Conservation (phyloP, 257 asterid genomes). For the Solanum tarapatanum region DNA sequence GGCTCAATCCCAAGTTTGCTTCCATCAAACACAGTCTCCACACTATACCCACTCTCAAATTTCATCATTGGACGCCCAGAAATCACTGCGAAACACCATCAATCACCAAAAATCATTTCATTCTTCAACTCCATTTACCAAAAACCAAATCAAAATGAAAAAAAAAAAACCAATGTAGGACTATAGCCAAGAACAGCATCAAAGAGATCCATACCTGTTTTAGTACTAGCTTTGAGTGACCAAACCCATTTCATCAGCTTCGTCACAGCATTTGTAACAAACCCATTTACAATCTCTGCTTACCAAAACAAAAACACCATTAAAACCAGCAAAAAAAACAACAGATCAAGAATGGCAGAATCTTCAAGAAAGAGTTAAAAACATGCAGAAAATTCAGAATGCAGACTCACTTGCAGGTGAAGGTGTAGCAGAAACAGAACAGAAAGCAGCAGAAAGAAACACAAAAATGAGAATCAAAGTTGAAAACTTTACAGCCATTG, state of each 20-base stretch:
- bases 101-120: neutral
- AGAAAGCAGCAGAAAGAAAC: constrained; percentile 36
- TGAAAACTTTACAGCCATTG: constrained; percentile 19
- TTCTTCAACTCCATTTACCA: neutral
- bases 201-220: constrained; percentile 50
- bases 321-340: neutral
- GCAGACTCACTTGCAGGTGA: constrained; percentile 72
- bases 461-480: constrained; percentile 38
- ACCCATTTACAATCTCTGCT: constrained; percentile 68
- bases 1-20: constrained; percentile 98
- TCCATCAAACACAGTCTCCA: constrained; percentile 93
- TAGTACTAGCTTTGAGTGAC: constrained; percentile 62
- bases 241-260: constrained; percentile 67
- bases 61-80: constrained; percentile 86
- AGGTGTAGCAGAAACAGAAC: constrained; percentile 45
- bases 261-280: constrained; percentile 59
- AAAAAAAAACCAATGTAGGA: constrained; percentile 2
- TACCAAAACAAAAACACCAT: neutral
- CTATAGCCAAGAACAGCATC: neutral
- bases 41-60: constrained; percentile 82
- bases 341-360: constrained; percentile 30
- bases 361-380: neutral
- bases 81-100: constrained; percentile 32
- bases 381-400: neutral
- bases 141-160: neutral